Evolutionary conservation across 495 filamentous ascomycete species (phyloP).

Genomic region (Daldinia bambusicola): DNA sequence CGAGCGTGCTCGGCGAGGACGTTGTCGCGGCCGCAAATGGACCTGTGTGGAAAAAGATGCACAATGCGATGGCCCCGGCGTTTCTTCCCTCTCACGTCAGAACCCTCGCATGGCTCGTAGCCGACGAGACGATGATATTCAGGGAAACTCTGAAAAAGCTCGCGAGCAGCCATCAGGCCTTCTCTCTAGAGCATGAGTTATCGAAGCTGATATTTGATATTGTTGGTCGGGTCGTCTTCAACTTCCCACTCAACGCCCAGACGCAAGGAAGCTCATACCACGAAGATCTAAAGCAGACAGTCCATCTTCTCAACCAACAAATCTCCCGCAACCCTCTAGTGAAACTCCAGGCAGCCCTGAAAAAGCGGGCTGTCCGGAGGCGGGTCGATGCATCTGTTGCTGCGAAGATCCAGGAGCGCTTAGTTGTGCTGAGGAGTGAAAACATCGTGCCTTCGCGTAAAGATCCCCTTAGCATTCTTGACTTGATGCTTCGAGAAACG

Average conservation of each 20-base stretch:
- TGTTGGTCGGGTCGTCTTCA: constrained; percentile 1
- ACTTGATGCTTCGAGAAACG: constrained; percentile 37
- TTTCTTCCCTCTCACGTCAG: not conserved
- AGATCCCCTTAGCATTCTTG: constrained; percentile 33
- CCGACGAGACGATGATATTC: not conserved
- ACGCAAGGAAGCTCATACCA: constrained; percentile 3
- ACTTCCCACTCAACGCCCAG: not conserved
- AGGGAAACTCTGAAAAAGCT: not conserved
- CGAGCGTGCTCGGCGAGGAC: not conserved
- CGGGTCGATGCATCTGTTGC: constrained; percentile 1
- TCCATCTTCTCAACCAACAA: not conserved
- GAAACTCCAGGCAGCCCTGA: not conserved
- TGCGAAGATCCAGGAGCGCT: constrained; percentile 2
- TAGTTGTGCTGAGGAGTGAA: constrained; percentile 14
- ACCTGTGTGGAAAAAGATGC: not conserved
- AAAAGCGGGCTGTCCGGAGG: not conserved
- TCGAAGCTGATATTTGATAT: not conserved
- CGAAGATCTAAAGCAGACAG: not conserved
- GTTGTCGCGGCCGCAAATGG: not conserved
- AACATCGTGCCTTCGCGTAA: constrained; percentile 32
- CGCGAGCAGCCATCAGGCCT: not conserved
- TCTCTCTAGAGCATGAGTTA: not conserved
- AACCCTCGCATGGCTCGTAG: not conserved
- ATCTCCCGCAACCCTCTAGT: not conserved
- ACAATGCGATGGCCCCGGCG: not conserved